Conservation (phyloP, 1,284 basidiomycete genomes). For the Volvariella surrecta region DNA sequence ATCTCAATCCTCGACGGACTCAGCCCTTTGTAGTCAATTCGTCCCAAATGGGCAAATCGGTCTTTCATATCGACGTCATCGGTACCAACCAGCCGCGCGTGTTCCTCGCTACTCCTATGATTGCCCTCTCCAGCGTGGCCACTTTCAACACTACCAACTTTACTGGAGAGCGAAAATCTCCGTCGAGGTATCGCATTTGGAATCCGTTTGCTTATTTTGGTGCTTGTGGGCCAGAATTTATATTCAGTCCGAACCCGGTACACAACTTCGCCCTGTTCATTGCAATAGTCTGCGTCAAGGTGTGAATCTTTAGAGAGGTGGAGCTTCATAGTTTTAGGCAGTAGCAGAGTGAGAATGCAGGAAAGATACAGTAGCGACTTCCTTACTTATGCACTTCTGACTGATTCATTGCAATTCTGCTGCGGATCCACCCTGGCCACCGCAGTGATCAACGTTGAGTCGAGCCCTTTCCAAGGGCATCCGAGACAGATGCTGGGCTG, state of each 20-base stretch:
- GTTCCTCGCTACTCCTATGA: slow-evolving; percentile 6
- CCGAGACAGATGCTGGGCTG: too few species aligned
- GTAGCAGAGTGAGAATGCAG: too few species aligned
- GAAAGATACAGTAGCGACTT: too few species aligned
- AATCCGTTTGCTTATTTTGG: slow-evolving; percentile 15
- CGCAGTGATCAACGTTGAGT: too few species aligned
- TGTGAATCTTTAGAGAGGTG: slow-evolving; percentile 5
- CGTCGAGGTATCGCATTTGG: slow-evolving; percentile 6
- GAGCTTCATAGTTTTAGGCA: slow-evolving; percentile 8
- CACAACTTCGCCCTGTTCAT: slow-evolving; percentile 17
- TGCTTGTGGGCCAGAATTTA: slow-evolving; percentile 6
- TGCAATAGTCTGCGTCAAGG: slow-evolving; percentile 13
- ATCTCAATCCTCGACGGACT: slow-evolving; percentile 18
- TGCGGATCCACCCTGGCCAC: too few species aligned
- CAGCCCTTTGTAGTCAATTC: slow-evolving; percentile 19
- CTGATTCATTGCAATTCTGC: too few species aligned
- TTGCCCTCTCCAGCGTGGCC: slow-evolving; percentile 6
- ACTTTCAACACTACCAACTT: slow-evolving; percentile 8
- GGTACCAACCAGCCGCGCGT: slow-evolving; percentile 9
- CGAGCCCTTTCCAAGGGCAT: too few species aligned
- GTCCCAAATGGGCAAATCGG: slow-evolving; percentile 12
- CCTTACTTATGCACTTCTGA: too few species aligned
- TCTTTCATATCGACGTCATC: background rate
- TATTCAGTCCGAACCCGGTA: slow-evolving; percentile 18
- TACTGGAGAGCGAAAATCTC: slow-evolving; percentile 3